Evolutionary conservation across 106 monocot species (phyloP), one percentile per base, ranked within the genome.

Genomic region (Chionographis japonica): DNA sequence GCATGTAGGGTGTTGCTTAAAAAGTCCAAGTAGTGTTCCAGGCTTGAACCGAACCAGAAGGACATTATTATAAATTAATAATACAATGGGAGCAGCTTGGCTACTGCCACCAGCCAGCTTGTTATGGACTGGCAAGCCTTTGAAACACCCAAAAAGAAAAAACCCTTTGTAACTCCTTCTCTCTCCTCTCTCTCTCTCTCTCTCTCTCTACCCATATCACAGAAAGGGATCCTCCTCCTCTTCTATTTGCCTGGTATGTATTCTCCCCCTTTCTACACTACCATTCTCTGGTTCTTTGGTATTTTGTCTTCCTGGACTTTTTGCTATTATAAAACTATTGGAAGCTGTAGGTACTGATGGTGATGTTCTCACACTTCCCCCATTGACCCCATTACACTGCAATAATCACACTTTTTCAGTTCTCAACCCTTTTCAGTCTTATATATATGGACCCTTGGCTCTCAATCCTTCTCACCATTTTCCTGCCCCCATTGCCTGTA

Each of bases 71-170:
- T 27, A 27, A 27, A 27, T 1, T 27, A 27, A 27, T 27, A 27
- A 27, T 27, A 27, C 27, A 27, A 0, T 27, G 1, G 27, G 27
- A 27, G 27, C 27, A 27, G 27, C 27, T 27, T 27, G 27, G 27
- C 12, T 36, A 41, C 49, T 70, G 60, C 59, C 50, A 20, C 61
- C 53, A 62, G 39, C 72, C 72, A 72, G 72, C 52, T 72, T 63
- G 72, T 2, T 40, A 53, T 72, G 72, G 12, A 39, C 72, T 72
- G 72, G 61, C 72, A 63, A 35, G 59, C 35, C 37, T 60, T 12
- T 37, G 11, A 60, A 54, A 54, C 54, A 14, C 54, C 54, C 9
- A 10, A 54, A 40, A 52, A 53, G 14, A 10, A 54, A 40, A 52
- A 53, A 37, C 27, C 16, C 58, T 46, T 18, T 6, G 11, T 37